A percentile compares a stretch with the other conserved stretches of the same genome.
Conservation (phyloP, 257 asterid genomes). For the Hygrophila difformis region DNA sequence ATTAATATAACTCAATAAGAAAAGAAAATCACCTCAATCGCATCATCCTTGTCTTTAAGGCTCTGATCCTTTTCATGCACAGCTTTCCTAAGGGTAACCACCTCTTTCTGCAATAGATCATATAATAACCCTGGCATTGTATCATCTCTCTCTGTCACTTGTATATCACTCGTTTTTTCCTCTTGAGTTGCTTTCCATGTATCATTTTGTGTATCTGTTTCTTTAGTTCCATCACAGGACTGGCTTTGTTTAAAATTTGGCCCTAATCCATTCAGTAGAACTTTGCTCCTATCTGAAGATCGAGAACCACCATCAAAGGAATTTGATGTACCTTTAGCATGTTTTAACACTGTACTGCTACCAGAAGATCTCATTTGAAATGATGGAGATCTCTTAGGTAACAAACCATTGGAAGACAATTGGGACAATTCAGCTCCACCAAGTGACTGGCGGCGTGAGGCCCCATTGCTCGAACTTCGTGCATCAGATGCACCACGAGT, state of each 20-base stretch:
- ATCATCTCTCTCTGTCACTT: too few relatives aligned
- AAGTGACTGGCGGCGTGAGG: too few relatives aligned
- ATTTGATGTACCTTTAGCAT: conserved; percentile 96
- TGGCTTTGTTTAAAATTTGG: too few relatives aligned
- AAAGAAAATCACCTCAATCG: conserved; percentile 65
- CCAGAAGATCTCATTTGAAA: conserved; percentile 84
- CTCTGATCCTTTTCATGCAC: conserved; percentile 92
- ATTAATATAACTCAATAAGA: conserved; percentile 14
- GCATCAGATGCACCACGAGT: conserved; percentile 56
- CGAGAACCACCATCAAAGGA: conserved; percentile 97
- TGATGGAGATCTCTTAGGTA: conserved; percentile 91
- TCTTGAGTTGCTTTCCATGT: conserved; percentile 61
- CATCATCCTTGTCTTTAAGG: conserved; percentile 95
- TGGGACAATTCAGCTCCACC: conserved; percentile 89
- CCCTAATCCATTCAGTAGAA: too few relatives aligned
- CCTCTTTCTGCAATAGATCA: too few relatives aligned
- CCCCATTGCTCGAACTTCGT: conserved; percentile 64
- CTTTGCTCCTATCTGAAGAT: too few relatives aligned
- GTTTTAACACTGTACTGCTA: too few relatives aligned
- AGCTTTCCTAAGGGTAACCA: conserved; percentile 77
- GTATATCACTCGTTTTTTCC: conserved; percentile 56
- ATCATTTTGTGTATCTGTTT: conserved; percentile 42
- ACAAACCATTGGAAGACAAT: conserved; percentile 71
- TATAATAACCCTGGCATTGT: conserved; percentile 72
- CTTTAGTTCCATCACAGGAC: conserved; percentile 84